phyloP scores from a whole-genome alignment of 352 stramenopile genomes.

The Globisporangium splendens region DNA sequence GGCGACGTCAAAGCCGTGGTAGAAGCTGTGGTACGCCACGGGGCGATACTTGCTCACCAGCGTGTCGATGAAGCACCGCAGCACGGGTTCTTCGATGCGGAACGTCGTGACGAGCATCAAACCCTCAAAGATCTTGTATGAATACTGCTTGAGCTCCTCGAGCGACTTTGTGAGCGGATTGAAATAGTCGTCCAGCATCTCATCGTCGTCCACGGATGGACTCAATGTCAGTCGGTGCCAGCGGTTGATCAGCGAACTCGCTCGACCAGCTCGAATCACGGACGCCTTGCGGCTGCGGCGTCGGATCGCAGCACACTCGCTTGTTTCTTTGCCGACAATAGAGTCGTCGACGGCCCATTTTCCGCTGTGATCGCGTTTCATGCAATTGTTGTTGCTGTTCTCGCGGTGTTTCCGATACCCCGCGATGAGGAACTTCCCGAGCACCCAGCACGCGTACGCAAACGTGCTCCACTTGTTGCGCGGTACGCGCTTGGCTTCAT shows the following conservation, averaged over 20 bases:
- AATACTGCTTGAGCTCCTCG: conserved; percentile 50
- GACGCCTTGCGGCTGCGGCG: conserved; percentile 37
- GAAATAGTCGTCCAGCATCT: conserved; percentile 53
- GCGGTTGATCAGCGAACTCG: conserved; percentile 56
- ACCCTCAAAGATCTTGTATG: conserved; percentile 61
- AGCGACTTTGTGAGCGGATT: conserved; percentile 58
- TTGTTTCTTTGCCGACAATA: conserved; percentile 6
- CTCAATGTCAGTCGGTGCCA: conserved; percentile 58
- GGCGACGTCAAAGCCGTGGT: conserved; percentile 82
- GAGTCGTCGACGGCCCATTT: conserved; percentile 5
- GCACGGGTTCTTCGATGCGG: conserved; percentile 41
- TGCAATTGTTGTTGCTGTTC: background rate
- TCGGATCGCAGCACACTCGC: conserved; percentile 13
- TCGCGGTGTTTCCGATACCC: conserved; percentile 23
- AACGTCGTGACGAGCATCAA: conserved; percentile 65
- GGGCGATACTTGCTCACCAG: conserved; percentile 58
- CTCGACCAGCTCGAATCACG: conserved; percentile 32
- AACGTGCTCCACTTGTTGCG: conserved; percentile 79
- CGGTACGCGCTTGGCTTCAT: conserved; percentile 56
- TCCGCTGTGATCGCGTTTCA: conserved; percentile 4
- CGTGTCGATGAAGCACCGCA: conserved; percentile 53
- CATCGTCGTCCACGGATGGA: conserved; percentile 25
- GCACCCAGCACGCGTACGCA: conserved; percentile 55
- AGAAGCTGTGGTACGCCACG: conserved; percentile 85
- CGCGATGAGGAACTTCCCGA: conserved; percentile 50